phyloP scores from a whole-genome alignment of 2,329 filamentous ascomycete species.

The Fusarium drepaniforme region DNA sequence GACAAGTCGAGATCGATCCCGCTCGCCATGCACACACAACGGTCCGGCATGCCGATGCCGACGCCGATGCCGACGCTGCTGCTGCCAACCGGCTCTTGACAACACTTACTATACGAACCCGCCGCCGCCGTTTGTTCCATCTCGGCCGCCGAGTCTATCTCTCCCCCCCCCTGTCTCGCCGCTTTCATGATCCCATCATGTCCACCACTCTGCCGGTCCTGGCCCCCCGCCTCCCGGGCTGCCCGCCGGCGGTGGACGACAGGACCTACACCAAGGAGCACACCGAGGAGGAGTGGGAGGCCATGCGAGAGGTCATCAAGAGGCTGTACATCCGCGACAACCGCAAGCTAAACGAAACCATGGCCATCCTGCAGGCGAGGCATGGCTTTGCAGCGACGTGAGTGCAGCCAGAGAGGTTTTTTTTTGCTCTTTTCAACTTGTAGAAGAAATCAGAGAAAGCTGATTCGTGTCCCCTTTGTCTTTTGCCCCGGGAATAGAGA shows the following conservation, averaged over 20 bases:
- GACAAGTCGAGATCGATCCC: constrained; percentile 36
- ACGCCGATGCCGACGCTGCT: constrained; percentile 28
- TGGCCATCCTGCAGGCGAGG: constrained; percentile 50
- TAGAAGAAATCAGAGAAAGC: constrained; percentile 14
- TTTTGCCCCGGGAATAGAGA: constrained; percentile 41
- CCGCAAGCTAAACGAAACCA: constrained; percentile 52
- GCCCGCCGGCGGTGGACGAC: constrained; percentile 40
- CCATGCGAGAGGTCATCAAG: constrained; percentile 48
- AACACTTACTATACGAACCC: not conserved
- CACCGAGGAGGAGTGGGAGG: constrained; percentile 51
- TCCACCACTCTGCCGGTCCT: constrained; percentile 48
- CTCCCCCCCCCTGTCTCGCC: constrained; percentile 11
- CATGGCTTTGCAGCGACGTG: constrained; percentile 54
- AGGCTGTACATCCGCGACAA: constrained; percentile 51
- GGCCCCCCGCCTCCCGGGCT: constrained; percentile 50
- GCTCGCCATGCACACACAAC: constrained; percentile 43
- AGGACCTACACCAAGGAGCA: constrained; percentile 50
- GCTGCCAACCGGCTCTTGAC: constrained; percentile 26
- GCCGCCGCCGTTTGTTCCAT: not conserved
- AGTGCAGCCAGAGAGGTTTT: constrained; percentile 33
- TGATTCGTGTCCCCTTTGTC: constrained; percentile 14
- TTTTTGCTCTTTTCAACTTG: too few relatives aligned
- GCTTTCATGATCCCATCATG: constrained; percentile 36
- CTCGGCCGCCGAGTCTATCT: not conserved
- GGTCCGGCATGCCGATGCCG: constrained; percentile 42